These are phyloP conservation scores for Furcasterigmium furcatum DNA, from an alignment of 2,329 filamentous ascomycete species.

Conservation along the genomic window DNA sequence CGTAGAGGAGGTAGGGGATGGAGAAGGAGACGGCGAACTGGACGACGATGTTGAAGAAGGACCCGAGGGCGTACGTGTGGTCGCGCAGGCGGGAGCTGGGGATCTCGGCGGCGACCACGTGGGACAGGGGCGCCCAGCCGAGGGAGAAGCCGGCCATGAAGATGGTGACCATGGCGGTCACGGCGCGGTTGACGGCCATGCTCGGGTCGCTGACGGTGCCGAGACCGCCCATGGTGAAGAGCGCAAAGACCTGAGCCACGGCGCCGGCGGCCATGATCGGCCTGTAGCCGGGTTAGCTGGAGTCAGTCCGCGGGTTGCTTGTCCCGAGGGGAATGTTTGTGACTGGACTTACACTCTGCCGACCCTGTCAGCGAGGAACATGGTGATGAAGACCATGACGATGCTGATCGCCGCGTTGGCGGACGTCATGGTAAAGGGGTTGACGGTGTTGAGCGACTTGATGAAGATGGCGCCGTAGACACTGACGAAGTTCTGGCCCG, in stretches of 20 bases:
- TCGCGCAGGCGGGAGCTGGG: conserved; percentile 25
- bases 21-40: conserved; percentile 29
- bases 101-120: conserved; percentile 30
- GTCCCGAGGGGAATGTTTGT: too few relatives aligned
- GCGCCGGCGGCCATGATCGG: conserved; percentile 20
- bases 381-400: conserved; percentile 7
- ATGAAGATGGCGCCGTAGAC: conserved; percentile 18
- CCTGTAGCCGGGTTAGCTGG: neutral
- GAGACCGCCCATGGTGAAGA: conserved; percentile 33
- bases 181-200: conserved; percentile 16
- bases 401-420: conserved; percentile 12
- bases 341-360: conserved; percentile 6
- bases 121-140: conserved; percentile 28
- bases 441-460: conserved; percentile 18
- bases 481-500: conserved; percentile 15
- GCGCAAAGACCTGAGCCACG: conserved; percentile 19
- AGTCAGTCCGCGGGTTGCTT: neutral
- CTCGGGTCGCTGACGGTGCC: conserved; percentile 18
- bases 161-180: conserved; percentile 27
- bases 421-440: conserved; percentile 19
- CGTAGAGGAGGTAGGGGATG: conserved; percentile 32
- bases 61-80: conserved; percentile 22
- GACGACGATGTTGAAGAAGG: conserved; percentile 23
- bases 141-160: conserved; percentile 24
- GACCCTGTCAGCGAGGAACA: conserved; percentile 12